Percentiles rank a stretch among this genome's conserved stretches.
Conservation (phyloP, 192 early-diverging fungal species). For the Podila epigama region DNA sequence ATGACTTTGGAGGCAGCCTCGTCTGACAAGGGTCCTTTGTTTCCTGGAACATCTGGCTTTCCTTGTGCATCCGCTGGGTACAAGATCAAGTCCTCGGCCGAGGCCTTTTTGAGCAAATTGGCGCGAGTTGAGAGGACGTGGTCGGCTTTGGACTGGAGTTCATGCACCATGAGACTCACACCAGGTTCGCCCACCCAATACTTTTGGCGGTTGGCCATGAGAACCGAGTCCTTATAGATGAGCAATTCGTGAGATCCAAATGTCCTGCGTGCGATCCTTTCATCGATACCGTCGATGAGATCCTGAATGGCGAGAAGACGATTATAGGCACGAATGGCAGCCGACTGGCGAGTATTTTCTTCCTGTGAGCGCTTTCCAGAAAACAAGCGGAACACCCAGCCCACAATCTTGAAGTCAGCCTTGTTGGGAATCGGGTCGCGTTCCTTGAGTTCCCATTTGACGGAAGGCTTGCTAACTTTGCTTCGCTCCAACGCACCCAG, state of each 20-base stretch:
- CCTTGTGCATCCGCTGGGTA: slow-evolving; percentile 21
- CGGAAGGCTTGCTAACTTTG: slow-evolving; percentile 54
- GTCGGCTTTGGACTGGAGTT: slow-evolving; percentile 41
- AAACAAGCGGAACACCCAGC: slow-evolving; percentile 69
- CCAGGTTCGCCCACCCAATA: slow-evolving; percentile 62
- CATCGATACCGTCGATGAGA: slow-evolving; percentile 65
- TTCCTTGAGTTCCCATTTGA: slow-evolving; percentile 65
- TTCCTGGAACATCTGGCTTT: slow-evolving; percentile 25
- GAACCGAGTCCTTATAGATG: slow-evolving; percentile 56
- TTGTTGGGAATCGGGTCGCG: slow-evolving; percentile 51
- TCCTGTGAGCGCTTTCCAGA: slow-evolving; percentile 67
- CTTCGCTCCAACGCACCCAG: slow-evolving; percentile 60
- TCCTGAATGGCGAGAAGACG: slow-evolving; percentile 68
- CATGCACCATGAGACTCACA: slow-evolving; percentile 48
- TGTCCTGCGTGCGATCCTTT: slow-evolving; percentile 56
- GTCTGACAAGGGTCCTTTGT: slow-evolving; percentile 4
- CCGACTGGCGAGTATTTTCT: slow-evolving; percentile 62
- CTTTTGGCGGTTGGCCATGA: slow-evolving; percentile 56
- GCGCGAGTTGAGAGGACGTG: slow-evolving; percentile 16
- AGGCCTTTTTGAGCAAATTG: slow-evolving; percentile 40
- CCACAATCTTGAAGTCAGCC: slow-evolving; percentile 60
- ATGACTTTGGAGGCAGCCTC: slow-evolving; percentile 34
- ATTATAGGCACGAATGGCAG: slow-evolving; percentile 65
- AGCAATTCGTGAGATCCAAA: slow-evolving; percentile 58
- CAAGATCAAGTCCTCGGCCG: slow-evolving; percentile 29